Evolutionary conservation across 768 basidiomycete species (phyloP).

Genomic region (Rhizopogon vulgaris): DNA sequence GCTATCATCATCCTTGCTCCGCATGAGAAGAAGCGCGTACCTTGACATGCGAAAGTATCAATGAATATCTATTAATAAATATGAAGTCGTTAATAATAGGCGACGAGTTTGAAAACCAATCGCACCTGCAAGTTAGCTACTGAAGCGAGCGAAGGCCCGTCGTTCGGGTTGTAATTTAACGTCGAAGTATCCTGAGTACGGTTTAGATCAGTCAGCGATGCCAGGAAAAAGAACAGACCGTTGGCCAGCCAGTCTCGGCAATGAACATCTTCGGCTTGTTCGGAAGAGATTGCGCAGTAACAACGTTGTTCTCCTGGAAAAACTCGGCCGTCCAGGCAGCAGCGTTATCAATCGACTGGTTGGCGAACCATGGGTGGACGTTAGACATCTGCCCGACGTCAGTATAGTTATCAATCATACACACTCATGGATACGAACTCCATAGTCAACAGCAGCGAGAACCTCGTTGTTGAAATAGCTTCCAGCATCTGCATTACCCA

Average conservation of each 20-base stretch:
- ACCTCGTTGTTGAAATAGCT: slow-evolving; percentile 74
- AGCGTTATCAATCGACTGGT: slow-evolving; percentile 55
- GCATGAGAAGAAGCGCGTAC: slow-evolving; percentile 9
- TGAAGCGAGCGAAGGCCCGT: slow-evolving; percentile 66
- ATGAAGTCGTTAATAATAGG: slow-evolving; percentile 2
- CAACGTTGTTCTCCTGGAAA: slow-evolving; percentile 65
- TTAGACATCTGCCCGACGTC: slow-evolving; percentile 61
- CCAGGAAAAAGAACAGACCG: slow-evolving; percentile 36
- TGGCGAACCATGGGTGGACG: slow-evolving; percentile 94
- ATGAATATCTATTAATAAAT: slow-evolving; percentile 56
- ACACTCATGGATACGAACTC: slow-evolving; percentile 36
- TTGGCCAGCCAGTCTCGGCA: slow-evolving; percentile 90
- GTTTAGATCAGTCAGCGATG: background rate
- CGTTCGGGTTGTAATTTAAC: slow-evolving; percentile 42
- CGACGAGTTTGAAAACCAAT: background rate
- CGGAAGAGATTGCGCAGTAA: slow-evolving; percentile 43
- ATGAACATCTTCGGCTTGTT: slow-evolving; percentile 84
- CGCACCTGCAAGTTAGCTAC: slow-evolving; percentile 52
- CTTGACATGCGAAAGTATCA: slow-evolving; percentile 74
- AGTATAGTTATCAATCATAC: background rate
- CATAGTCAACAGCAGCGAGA: slow-evolving; percentile 59
- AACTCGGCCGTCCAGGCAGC: slow-evolving; percentile 81
- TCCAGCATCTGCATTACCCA: slow-evolving; percentile 85
- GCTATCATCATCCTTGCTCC: slow-evolving; percentile 6
- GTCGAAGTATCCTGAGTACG: slow-evolving; percentile 50